Conservation (phyloP, 495 filamentous ascomycete genomes). For the Penicillium dipodomyicola region DNA sequence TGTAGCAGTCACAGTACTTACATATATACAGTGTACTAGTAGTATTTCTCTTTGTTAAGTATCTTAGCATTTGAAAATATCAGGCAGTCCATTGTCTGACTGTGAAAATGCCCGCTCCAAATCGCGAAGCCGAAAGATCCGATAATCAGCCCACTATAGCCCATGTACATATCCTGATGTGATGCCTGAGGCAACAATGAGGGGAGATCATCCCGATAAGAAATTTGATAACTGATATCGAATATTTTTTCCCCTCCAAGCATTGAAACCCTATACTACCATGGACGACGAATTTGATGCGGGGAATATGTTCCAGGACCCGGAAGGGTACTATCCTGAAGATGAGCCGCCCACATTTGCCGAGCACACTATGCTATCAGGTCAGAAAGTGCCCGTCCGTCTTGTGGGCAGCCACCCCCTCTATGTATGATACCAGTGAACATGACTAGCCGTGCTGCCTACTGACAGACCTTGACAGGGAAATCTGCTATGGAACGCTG, state of each 20-base stretch:
- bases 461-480: constrained; percentile 49
- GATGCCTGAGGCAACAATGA: constrained; percentile 1
- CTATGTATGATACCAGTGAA: constrained; percentile 56
- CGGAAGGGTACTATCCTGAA: constrained; percentile 70
- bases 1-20: too few relatives aligned
- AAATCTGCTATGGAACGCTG: constrained; percentile 89
- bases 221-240: constrained; percentile 7
- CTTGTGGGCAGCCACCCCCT: constrained; percentile 88
- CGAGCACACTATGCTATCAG: constrained; percentile 64
- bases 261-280: constrained; percentile 2
- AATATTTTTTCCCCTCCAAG: constrained; percentile 18
- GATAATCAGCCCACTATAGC: neutral
- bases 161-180: too few relatives aligned
- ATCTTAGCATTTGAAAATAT: too few relatives aligned
- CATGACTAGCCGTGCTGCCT: neutral
- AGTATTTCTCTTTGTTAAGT: too few relatives aligned
- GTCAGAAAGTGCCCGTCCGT: constrained; percentile 64
- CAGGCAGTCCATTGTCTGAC: neutral
- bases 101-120: neutral
- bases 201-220: constrained; percentile 1
- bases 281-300: constrained; percentile 42
- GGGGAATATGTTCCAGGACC: constrained; percentile 71
- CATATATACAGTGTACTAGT: too few relatives aligned
- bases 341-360: constrained; percentile 66
- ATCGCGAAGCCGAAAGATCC: neutral